Percentiles rank a stretch among this genome's conserved stretches.
Conservation (phyloP, 2,329 filamentous ascomycete species). For the Gnomoniopsis smithogilvyi region DNA sequence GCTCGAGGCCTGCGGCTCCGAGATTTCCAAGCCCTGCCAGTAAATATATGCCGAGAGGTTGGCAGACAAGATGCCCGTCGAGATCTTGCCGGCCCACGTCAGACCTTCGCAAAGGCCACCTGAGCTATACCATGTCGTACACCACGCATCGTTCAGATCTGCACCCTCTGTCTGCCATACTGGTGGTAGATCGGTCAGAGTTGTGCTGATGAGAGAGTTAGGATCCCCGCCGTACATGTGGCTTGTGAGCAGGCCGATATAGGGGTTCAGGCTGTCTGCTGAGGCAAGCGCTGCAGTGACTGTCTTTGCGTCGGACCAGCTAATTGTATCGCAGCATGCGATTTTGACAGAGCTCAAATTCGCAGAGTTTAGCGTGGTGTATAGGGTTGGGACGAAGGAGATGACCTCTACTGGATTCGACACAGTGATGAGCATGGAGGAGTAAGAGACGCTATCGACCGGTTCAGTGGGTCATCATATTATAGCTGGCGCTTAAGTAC, state of each 20-base stretch:
- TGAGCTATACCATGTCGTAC: conserved; percentile 37
- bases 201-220: conserved; percentile 36
- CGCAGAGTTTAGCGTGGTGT: conserved; percentile 33
- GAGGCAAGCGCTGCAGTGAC: conserved; percentile 7
- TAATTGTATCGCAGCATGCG: conserved; percentile 36
- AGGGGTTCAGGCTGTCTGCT: conserved; percentile 5
- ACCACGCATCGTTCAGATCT: conserved; percentile 37
- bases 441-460: conserved; percentile 30
- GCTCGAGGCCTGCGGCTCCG: conserved; percentile 19
- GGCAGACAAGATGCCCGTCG: conserved; percentile 37
- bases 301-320: conserved; percentile 31
- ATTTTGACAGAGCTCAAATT: conserved; percentile 31
- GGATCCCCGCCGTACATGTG: conserved; percentile 40
- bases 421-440: conserved; percentile 64
- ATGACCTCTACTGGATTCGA: conserved; percentile 75
- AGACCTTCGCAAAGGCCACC: conserved; percentile 41
- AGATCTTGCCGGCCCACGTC: conserved; percentile 45
- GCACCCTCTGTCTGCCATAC: conserved; percentile 46
- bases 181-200: conserved; percentile 26
- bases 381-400: conserved; percentile 48
- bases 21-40: conserved; percentile 34
- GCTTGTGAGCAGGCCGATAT: conserved; percentile 34
- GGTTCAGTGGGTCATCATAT: background rate
- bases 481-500: background rate
- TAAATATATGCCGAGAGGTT: conserved; percentile 45